A percentile compares a stretch with the other conserved stretches of the same genome.
These are phyloP conservation scores for Kluyveromyces wickerhamii DNA, from an alignment of 805 yeast species.

Conservation along the genomic window DNA sequence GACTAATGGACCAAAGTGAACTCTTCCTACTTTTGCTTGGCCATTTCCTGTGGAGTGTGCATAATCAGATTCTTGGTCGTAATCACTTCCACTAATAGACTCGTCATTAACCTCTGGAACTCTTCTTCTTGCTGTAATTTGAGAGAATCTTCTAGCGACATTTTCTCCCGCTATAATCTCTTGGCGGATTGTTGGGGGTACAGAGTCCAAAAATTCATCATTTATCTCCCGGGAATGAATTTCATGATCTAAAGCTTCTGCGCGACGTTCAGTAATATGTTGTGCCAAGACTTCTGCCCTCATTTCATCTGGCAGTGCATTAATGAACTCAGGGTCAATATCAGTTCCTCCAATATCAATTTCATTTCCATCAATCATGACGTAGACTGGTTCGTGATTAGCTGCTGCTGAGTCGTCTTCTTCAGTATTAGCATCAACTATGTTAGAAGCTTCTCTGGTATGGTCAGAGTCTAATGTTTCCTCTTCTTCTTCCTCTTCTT, in stretches of 20 bases:
- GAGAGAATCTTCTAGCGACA: slow-evolving; percentile 34
- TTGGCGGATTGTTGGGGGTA: slow-evolving; percentile 59
- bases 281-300: slow-evolving; percentile 86
- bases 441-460: slow-evolving; percentile 5
- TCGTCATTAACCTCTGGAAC: slow-evolving; percentile 9
- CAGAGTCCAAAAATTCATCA: slow-evolving; percentile 70
- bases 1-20: slow-evolving; percentile 55
- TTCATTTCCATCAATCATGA: slow-evolving; percentile 64
- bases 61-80: slow-evolving; percentile 12
- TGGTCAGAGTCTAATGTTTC: slow-evolving; percentile 5
- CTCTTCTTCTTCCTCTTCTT: background rate
- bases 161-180: slow-evolving; percentile 55
- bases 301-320: slow-evolving; percentile 88
- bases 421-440: slow-evolving; percentile 11
- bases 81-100: slow-evolving; percentile 11
- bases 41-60: slow-evolving; percentile 5
- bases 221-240: slow-evolving; percentile 57
- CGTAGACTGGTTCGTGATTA: slow-evolving; percentile 48
- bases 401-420: slow-evolving; percentile 9
- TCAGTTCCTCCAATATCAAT: slow-evolving; percentile 87
- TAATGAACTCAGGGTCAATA: slow-evolving; percentile 83
- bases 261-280: slow-evolving; percentile 70
- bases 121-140: slow-evolving; percentile 7
- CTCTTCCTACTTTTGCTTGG: slow-evolving; percentile 28
- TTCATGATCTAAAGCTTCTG: slow-evolving; percentile 40